Conservation (phyloP, 2,329 filamentous ascomycete genomes). For the Pestalotiopsis sp. region DNA sequence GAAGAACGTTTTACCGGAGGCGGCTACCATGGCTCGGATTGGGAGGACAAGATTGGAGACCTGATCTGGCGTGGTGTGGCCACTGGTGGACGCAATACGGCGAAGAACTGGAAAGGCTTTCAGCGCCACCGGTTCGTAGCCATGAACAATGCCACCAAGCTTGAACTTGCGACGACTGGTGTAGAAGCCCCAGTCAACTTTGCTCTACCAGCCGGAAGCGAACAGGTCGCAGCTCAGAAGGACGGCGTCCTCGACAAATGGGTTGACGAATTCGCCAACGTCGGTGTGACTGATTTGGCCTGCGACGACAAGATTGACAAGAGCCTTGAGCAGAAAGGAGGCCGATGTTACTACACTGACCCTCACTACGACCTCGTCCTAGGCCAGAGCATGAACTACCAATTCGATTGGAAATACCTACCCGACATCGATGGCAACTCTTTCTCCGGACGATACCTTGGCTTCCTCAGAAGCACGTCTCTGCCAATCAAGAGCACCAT, state of each 20-base stretch:
- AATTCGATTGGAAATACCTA: constrained; percentile 69
- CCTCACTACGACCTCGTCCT: constrained; percentile 44
- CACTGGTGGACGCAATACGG: constrained; percentile 63
- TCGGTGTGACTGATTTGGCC: constrained; percentile 58
- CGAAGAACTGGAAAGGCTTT: constrained; percentile 70
- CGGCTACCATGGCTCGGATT: constrained; percentile 54
- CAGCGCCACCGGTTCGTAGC: constrained; percentile 76
- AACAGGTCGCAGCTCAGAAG: constrained; percentile 49
- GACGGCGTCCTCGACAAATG: constrained; percentile 50
- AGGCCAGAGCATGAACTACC: constrained; percentile 49
- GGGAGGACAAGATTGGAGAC: constrained; percentile 57
- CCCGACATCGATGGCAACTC: constrained; percentile 79
- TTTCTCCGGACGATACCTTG: constrained; percentile 70
- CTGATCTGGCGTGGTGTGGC: constrained; percentile 70
- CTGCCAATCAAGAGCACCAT: constrained; percentile 78
- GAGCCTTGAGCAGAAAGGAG: constrained; percentile 35
- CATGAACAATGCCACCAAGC: constrained; percentile 70
- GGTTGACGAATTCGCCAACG: constrained; percentile 52
- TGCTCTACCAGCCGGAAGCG: constrained; percentile 50
- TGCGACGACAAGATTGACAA: constrained; percentile 39
- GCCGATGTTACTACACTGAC: constrained; percentile 51
- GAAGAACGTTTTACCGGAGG: constrained; percentile 65
- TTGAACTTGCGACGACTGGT: constrained; percentile 51
- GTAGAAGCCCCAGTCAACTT: constrained; percentile 53
- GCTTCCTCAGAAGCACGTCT: constrained; percentile 70